Base-by-base conservation (phyloP, 305 asterid species). In the Fraxinus angustifolia region DNA sequence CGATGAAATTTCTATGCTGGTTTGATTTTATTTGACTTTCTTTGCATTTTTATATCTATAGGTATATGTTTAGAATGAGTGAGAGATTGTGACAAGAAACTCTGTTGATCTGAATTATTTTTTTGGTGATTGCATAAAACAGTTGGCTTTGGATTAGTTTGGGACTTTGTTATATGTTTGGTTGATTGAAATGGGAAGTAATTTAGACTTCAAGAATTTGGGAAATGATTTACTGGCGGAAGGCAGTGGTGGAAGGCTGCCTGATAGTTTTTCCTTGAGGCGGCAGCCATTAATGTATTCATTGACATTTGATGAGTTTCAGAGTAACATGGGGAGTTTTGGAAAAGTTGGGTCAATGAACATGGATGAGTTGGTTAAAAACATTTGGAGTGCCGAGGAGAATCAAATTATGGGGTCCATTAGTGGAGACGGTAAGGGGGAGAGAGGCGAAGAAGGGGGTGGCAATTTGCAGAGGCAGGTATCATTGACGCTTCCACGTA, bases 311-410 rank as follows among this genome's bases (percentile, higher is more conserved):
- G 99, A 96, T 38, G 98, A 96, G 97, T 89, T 96, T 79, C 97
- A 93, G 79, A 90, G 48, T 38, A 81, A 93, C 1, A 89, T 89
- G 21, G 93, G 93, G 33, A 86, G 92, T 3, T 76, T 58, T 40
- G 91, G 92, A 78, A 91, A 89, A 83, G 92, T 98, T 10, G 92
- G 71, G 31, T 60, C 70, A 19, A 60, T 60, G 70, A 60, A 60
- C 70, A 90, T 90, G 98, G 99, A 96, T 86, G 99, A 96, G 89
- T 90, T 96, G 85, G 85, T 96, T 19, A 94, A 92, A 86, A 94
- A 85, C 70, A 94, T 96, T 82, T 96, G 99, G 98, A 94, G 88
- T 82, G 95, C 98, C 4, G 99, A 96, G 90, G 99, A 94, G 48
- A 58, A 87, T 88, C 97, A 94, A 74, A 89, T 81, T 58, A 70